A percentile compares a stretch with the other conserved stretches of the same genome.
Evolutionary conservation across 768 basidiomycete species (phyloP).

Genomic region (Peribolospora baueri): DNA sequence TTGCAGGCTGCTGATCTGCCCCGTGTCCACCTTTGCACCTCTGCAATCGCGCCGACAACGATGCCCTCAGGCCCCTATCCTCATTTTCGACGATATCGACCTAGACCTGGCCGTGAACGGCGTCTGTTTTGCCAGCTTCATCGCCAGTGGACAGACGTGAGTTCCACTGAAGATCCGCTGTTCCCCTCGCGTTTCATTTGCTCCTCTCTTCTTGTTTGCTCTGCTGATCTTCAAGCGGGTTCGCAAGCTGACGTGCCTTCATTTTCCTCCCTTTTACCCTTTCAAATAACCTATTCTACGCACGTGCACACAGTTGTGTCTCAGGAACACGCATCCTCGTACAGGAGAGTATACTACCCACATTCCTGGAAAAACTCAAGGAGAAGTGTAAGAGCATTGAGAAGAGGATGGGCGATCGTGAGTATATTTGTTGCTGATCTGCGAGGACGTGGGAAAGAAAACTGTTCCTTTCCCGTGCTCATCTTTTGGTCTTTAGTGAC

Average conservation of each 20-base stretch:
- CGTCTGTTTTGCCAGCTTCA: constrained; percentile 54
- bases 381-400: constrained; percentile 6
- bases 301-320: background rate
- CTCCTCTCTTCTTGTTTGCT: background rate
- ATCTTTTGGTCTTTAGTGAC: too few species aligned
- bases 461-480: too few species aligned
- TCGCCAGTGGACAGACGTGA: constrained; percentile 49
- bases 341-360: background rate
- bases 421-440: too few species aligned
- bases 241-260: too few species aligned
- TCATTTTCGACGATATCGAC: constrained; percentile 59
- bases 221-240: too few species aligned
- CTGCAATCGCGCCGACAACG: too few species aligned
- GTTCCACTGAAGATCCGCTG: background rate
- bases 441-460: too few species aligned
- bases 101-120: constrained; percentile 53
- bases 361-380: background rate
- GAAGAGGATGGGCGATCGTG: constrained; percentile 1
- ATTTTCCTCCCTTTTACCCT: too few species aligned
- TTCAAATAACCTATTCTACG: too few species aligned
- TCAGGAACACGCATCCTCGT: constrained; percentile 6
- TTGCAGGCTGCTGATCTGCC: too few species aligned
- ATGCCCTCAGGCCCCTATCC: constrained; percentile 31
- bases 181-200: background rate
- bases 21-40: too few species aligned